Base-by-base conservation (phyloP, 331 rosid species). In the Saraca asoca region DNA sequence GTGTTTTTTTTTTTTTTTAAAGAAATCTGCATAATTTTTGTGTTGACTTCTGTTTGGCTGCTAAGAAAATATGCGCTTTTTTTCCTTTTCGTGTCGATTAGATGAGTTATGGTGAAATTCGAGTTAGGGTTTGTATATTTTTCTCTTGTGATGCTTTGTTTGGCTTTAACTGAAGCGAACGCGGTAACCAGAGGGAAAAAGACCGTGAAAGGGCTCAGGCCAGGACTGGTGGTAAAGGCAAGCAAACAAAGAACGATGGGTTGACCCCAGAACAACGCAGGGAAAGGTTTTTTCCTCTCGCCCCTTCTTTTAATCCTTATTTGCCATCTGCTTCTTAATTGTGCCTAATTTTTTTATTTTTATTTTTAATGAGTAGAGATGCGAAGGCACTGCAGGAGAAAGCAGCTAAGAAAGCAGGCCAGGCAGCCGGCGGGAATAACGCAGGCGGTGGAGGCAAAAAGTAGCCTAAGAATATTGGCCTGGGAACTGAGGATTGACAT, bases 241-340 rank as follows among this genome's bases (percentile, higher is more conserved):
- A 74, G 72, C 62, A 73, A 2, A 52, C 53, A 43, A 90, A 82
- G 72, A 2, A 0, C 62, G 95, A 91, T 42, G 95, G 97, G 24
- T 72, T 85, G 64, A 88, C 93, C 58, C 95, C 95, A 4, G 95
- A 91, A 57, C 95, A 91, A 43, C 97, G 91, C 75, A 85, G 95
- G 17, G 91, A 88, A 81, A 91, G 95, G 97, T 90, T 44, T 17
- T 51, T 52, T 10, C 39, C 11, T 49, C 16, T 60, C 16, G 7
- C 17, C 33, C 39, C 29, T 35, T 6, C 11, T 9, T 39, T 8
- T 2, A 5, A 38, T 39, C 43, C 34, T 9, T 24, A 53, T 11
- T 44, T 63, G 37, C 34, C 5, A 38, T 19, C n/a, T 20, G 29
- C 6, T 2, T 7, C 5, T 5, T 1, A 12, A 17, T 54, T 55